A percentile compares a stretch with the other conserved stretches of the same genome.
Conservation (phyloP, 1,284 basidiomycete genomes). For the Ceratobasidium sp. region DNA sequence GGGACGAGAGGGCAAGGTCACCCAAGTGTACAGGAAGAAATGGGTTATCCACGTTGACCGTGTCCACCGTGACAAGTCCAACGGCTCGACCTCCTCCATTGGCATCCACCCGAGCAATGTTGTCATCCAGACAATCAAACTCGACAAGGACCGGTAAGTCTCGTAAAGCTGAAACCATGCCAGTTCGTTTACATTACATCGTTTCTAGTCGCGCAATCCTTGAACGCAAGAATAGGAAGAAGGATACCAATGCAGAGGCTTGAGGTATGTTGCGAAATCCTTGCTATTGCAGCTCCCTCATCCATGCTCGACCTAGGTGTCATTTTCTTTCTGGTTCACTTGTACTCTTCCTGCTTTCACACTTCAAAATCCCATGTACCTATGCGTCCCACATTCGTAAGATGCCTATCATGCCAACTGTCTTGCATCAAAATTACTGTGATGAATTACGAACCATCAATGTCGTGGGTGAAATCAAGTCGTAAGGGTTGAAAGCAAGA, state of each 20-base stretch:
- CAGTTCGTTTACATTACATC: neutral
- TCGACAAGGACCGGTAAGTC: slow-evolving; percentile 83
- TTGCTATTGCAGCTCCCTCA: neutral
- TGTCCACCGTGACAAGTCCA: slow-evolving; percentile 97
- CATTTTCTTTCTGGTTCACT: slow-evolving; percentile 47
- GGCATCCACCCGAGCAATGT: slow-evolving; percentile 98
- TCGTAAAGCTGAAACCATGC: neutral
- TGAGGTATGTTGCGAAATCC: slow-evolving; percentile 67
- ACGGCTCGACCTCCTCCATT: slow-evolving; percentile 93
- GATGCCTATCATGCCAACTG: slow-evolving; percentile 30
- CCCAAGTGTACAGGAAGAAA: slow-evolving; percentile 99
- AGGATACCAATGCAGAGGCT: slow-evolving; percentile 76
- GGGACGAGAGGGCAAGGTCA: slow-evolving; percentile 98
- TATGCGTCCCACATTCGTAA: slow-evolving; percentile 47
- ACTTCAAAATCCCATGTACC: slow-evolving; percentile 67
- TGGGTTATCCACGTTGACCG: slow-evolving; percentile 99
- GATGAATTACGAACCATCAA: slow-evolving; percentile 29
- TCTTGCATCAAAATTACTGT: slow-evolving; percentile 41
- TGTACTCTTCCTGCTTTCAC: slow-evolving; percentile 56
- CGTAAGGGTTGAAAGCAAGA: slow-evolving; percentile 2
- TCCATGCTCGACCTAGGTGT: slow-evolving; percentile 37
- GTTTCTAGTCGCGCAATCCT: slow-evolving; percentile 77
- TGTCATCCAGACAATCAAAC: slow-evolving; percentile 91
- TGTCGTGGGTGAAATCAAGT: slow-evolving; percentile 9
- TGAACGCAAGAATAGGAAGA: slow-evolving; percentile 83